Conservation (phyloP, 2,329 filamentous ascomycete genomes). For the Coniochaeta sp. region DNA sequence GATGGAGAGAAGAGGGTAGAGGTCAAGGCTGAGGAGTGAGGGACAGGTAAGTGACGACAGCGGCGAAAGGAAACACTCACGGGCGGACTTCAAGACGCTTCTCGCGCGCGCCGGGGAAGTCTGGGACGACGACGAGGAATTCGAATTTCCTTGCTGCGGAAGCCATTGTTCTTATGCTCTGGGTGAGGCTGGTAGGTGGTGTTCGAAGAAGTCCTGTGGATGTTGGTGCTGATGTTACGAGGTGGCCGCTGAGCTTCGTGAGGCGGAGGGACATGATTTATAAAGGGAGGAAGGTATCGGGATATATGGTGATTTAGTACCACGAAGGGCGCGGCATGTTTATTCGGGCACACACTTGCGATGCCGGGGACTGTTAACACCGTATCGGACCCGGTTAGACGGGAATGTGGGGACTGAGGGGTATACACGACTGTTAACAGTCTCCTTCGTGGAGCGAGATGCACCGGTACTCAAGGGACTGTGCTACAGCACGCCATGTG, state of each 20-base stretch:
- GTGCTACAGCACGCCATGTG: neutral
- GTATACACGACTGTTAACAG: too few relatives aligned
- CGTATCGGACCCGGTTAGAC: neutral
- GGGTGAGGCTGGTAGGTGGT: neutral
- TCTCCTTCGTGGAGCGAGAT: too few relatives aligned
- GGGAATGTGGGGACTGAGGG: neutral
- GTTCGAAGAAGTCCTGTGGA: neutral
- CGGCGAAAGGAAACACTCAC: slow-evolving; percentile 29
- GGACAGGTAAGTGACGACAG: neutral
- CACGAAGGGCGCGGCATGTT: neutral
- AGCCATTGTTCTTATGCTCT: neutral
- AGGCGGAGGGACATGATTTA: neutral
- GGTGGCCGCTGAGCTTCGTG: neutral
- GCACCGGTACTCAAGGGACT: neutral
- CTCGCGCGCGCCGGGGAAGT: slow-evolving; percentile 50
- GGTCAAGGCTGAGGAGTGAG: neutral
- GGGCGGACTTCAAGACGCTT: slow-evolving; percentile 55
- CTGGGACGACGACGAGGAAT: slow-evolving; percentile 63
- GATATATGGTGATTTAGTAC: neutral
- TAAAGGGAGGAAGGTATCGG: neutral
- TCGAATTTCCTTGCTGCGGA: slow-evolving; percentile 39
- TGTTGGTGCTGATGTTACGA: neutral
- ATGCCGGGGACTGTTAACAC: neutral
- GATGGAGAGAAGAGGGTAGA: neutral
- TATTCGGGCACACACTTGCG: neutral